Conservation (phyloP, 23 red algal species). For the Gracilaria caudata region DNA sequence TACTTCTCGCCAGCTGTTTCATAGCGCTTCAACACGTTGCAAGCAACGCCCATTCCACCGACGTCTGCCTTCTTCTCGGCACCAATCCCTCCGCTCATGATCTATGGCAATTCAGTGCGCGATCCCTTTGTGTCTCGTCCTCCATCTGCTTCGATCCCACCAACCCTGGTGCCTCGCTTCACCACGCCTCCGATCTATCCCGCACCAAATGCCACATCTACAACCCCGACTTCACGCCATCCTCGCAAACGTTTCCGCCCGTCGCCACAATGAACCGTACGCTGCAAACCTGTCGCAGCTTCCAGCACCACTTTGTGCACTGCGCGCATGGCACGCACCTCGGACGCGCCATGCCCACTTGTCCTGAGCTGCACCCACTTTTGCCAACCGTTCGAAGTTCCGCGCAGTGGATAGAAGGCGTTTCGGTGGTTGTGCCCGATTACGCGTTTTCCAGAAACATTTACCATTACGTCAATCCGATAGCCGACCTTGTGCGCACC, state of each 20-base stretch:
- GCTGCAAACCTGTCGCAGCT: slow-evolving; percentile 2
- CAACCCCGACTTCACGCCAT: slow-evolving; percentile 4
- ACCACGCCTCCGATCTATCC: slow-evolving; percentile 3
- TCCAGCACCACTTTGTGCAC: slow-evolving; percentile 11
- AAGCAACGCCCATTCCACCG: neutral
- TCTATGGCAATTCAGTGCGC: slow-evolving; percentile 14
- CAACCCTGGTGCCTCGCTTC: neutral
- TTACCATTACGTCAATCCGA: slow-evolving; percentile 37
- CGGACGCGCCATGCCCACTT: neutral
- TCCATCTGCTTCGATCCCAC: slow-evolving; percentile 4
- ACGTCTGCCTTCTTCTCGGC: neutral
- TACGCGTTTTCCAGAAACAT: slow-evolving; percentile 61
- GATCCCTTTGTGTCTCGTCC: slow-evolving; percentile 2
- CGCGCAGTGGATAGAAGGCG: slow-evolving; percentile 8
- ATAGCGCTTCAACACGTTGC: neutral
- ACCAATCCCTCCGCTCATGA: neutral
- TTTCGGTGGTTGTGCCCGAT: slow-evolving; percentile 51
- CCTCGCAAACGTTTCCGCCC: neutral
- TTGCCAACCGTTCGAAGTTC: neutral
- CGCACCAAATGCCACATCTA: neutral
- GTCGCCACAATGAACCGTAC: neutral
- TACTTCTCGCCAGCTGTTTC: neutral
- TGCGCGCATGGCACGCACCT: slow-evolving; percentile 39
- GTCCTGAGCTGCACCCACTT: neutral
- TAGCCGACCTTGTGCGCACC: slow-evolving; percentile 23